Evolutionary conservation across 2,329 filamentous ascomycete species (phyloP), one percentile per base, ranked within the genome.

Genomic region (Lachnellula cervina): DNA sequence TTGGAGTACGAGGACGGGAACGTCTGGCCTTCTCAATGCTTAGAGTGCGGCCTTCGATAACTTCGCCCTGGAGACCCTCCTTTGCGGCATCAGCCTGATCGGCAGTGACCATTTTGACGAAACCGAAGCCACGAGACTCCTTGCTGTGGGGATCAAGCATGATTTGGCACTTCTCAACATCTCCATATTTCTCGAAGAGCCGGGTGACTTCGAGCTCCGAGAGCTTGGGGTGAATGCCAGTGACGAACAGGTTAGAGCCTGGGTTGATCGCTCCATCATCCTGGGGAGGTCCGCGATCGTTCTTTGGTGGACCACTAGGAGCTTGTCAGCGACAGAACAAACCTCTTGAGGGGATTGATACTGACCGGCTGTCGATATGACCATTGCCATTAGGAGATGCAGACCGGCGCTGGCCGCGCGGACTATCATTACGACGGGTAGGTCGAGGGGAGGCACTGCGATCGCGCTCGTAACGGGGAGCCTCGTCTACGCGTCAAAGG

Each of bases 21-120:
- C 94, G 91, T 69, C 94, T 91, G 69, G 94, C 94, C 82, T 97
- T 99, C 80, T 99, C 94, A 64, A 99, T 97, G 81, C 92, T 97
- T 68, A 99, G 77, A 59, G 92, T 97, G 67, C 94, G 89, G 59
- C 94, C 94, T 71, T 99, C 93, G 63, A 97, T 91, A 65, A 90
- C 84, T 74, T 97, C 93, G 70, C 93, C 93, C 74, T 97, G 93
- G 34, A 99, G 82, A 52, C 89, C 93, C 69, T 97, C 94, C 79
- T 94, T 96, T 65, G 94, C 94, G 65, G 94, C 92, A 74, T 99
- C 94, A 62, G 94, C 94, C 75, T 96, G 89, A 54, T 97, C 93
- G 49, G 90, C 84, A 56, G 90, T 95, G 59, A 91, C 86, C 93
- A 99, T 97, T 80, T 99, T 97, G 72, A 99, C 94, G 77, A 99